Evolutionary conservation across 1,284 basidiomycete genomes (phyloP).

Genomic region (Papiliotrema fonsecae): DNA sequence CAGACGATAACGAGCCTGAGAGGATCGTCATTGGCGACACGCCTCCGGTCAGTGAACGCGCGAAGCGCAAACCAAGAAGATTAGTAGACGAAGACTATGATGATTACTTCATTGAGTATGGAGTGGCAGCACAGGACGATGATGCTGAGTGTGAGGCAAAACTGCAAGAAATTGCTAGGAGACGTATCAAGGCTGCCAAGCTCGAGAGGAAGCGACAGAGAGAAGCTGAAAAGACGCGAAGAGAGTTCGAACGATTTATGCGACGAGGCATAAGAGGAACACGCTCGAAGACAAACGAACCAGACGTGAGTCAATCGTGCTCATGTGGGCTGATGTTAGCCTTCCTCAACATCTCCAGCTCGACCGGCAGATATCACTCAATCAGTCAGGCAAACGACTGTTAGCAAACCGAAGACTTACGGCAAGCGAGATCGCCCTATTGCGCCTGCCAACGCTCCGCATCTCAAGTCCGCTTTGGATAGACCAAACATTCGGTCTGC

Average conservation of each 20-base stretch:
- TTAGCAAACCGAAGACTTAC: slow-evolving; percentile 8
- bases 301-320: neutral
- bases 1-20: slow-evolving; percentile 15
- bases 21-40: slow-evolving; percentile 38
- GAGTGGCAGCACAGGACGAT: slow-evolving; percentile 25
- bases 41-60: slow-evolving; percentile 11
- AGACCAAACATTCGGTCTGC: no score
- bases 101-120: slow-evolving; percentile 37
- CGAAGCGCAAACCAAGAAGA: slow-evolving; percentile 8
- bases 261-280: slow-evolving; percentile 8
- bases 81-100: slow-evolving; percentile 35
- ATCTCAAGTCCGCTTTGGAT: no score
- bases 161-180: slow-evolving; percentile 33
- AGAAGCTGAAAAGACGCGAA: slow-evolving; percentile 19
- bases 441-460: no score
- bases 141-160: slow-evolving; percentile 13
- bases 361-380: neutral
- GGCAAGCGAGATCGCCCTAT: neutral
- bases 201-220: slow-evolving; percentile 15
- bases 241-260: slow-evolving; percentile 28
- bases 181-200: slow-evolving; percentile 24
- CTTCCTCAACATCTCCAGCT: neutral
- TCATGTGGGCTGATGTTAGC: neutral
- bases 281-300: slow-evolving; percentile 1
- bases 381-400: neutral